Evolutionary conservation across 768 basidiomycete species (phyloP).

Genomic region (Lactifluus pinguis): DNA sequence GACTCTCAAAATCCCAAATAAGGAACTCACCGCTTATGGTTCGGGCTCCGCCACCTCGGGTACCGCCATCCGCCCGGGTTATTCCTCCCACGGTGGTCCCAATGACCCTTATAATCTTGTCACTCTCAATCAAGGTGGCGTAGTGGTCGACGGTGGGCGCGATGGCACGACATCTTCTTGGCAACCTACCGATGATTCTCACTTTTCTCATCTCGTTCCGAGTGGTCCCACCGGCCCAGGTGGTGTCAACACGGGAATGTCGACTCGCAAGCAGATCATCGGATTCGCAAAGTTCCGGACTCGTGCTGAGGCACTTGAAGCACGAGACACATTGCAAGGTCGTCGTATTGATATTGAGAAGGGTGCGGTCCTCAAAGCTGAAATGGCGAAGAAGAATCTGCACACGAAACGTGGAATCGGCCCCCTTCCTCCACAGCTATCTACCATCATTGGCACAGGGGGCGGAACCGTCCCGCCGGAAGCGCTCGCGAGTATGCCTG

Average conservation of each 20-base stretch:
- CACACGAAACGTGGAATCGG: conserved; percentile 91
- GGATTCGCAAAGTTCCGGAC: conserved; percentile 96
- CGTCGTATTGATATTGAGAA: conserved; percentile 88
- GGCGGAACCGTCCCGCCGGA: conserved; percentile 18
- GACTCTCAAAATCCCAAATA: conserved; percentile 93
- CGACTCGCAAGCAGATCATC: conserved; percentile 90
- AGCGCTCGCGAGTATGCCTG: conserved; percentile 22
- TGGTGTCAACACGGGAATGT: conserved; percentile 24
- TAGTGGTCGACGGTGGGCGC: conserved; percentile 69
- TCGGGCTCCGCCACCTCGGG: conserved; percentile 21
- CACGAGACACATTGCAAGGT: conserved; percentile 83
- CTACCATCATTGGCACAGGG: conserved; percentile 17
- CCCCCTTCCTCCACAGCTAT: conserved; percentile 19
- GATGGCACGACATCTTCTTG: conserved; percentile 67
- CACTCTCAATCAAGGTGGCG: conserved; percentile 73
- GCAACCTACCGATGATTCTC: conserved; percentile 33
- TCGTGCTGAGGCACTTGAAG: conserved; percentile 77
- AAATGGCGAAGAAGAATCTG: conserved; percentile 99
- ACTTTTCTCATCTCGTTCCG: conserved; percentile 24
- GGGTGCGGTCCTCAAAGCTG: conserved; percentile 88
- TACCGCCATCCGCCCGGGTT: conserved; percentile 18
- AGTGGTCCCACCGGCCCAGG: conserved; percentile 14
- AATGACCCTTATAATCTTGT: conserved; percentile 82
- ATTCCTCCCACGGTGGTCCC: conserved; percentile 36
- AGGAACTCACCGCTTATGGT: conserved; percentile 74